Evolutionary conservation across 331 rosid genomes (phyloP).

Genomic region (Malus hybrid): DNA sequence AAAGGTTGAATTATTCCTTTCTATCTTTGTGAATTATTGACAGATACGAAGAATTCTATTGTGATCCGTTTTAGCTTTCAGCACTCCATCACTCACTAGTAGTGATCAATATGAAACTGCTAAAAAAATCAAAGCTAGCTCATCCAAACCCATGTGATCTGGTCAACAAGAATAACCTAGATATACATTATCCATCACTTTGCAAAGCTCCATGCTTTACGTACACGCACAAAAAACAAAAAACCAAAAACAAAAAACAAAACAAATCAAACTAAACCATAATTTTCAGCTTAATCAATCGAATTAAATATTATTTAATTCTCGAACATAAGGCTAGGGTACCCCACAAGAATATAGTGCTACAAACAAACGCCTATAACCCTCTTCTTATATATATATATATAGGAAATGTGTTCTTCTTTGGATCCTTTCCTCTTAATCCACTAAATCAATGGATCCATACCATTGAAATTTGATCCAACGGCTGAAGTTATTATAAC

Average conservation of each 20-base stretch:
- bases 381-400: too few relatives aligned
- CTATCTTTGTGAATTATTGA: background rate
- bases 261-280: background rate
- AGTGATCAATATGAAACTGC: background rate
- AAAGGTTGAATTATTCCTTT: background rate
- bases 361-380: too few relatives aligned
- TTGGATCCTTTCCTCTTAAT: too few relatives aligned
- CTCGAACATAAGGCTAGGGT: background rate
- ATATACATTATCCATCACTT: background rate
- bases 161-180: too few relatives aligned
- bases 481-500: too few relatives aligned
- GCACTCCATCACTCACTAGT: background rate
- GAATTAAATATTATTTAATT: background rate
- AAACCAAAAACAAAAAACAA: too few relatives aligned
- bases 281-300: background rate
- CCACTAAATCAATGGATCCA: fast-evolving
- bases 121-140: too few relatives aligned
- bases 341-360: too few relatives aligned
- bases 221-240: background rate
- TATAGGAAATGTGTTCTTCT: fast-evolving
- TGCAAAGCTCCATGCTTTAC: background rate
- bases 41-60: background rate
- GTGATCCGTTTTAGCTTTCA: background rate
- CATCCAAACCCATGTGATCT: too few relatives aligned
- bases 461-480: too few relatives aligned